Evolutionary conservation across 768 basidiomycete genomes (phyloP).

Genomic region (Lyophyllum semitale): DNA sequence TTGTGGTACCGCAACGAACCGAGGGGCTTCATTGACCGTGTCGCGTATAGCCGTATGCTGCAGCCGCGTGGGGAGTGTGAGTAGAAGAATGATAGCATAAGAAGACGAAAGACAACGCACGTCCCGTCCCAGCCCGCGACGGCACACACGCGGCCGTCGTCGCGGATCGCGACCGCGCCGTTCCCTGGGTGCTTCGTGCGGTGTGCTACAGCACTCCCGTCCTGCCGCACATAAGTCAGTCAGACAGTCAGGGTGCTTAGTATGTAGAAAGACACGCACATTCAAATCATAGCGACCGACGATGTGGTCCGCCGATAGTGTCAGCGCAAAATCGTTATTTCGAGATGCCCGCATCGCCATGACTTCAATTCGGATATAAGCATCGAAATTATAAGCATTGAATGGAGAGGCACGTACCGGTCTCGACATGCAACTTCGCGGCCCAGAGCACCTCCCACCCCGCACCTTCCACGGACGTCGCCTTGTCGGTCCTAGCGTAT

Average conservation of each 20-base stretch:
- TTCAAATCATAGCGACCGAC: conserved; percentile 63
- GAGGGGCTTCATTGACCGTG: conserved; percentile 77
- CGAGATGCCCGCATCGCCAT: conserved; percentile 83
- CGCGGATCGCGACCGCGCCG: conserved; percentile 69
- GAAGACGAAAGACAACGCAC: conserved; percentile 47
- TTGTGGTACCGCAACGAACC: conserved; percentile 87
- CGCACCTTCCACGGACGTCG: conserved; percentile 63
- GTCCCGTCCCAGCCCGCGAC: conserved; percentile 94
- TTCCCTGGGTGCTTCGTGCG: conserved; percentile 83
- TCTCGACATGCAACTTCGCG: conserved; percentile 67
- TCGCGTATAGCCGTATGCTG: conserved; percentile 83
- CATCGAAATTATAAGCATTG: neutral
- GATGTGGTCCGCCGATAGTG: conserved; percentile 86
- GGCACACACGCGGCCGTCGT: conserved; percentile 79
- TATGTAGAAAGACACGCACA: conserved; percentile 31
- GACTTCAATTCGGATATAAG: conserved; percentile 41
- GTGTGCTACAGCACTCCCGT: conserved; percentile 25
- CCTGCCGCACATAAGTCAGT: neutral
- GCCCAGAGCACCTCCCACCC: conserved; percentile 79
- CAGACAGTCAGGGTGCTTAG: neutral
- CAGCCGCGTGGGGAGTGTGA: neutral
- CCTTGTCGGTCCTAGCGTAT: conserved; percentile 41
- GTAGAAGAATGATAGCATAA: neutral
- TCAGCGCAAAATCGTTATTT: conserved; percentile 61
- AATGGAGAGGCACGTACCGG: conserved; percentile 46